Percentiles rank a stretch among this genome's conserved stretches.
These are phyloP conservation scores for Fusarium sp. DNA, from an alignment of 2,329 filamentous ascomycete species.

Conservation along the genomic window DNA sequence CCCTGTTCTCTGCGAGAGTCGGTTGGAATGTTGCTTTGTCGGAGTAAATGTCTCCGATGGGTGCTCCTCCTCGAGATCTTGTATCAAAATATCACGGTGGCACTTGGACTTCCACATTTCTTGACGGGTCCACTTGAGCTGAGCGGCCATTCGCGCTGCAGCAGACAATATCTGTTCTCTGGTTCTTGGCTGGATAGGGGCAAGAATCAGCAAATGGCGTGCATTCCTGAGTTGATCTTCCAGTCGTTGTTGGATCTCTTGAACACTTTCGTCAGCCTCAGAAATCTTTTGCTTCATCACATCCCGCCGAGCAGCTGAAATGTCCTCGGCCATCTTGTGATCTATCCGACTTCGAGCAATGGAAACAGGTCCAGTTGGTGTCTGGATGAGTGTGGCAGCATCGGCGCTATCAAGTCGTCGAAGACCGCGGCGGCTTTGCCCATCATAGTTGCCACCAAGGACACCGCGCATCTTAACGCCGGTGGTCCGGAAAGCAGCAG, in stretches of 20 bases:
- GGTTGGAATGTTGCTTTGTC: constrained; percentile 45
- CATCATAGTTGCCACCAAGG: constrained; percentile 86
- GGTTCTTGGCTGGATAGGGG: constrained; percentile 91
- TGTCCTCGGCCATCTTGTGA: constrained; percentile 85
- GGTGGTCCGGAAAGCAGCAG: constrained; percentile 91
- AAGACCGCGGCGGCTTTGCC: constrained; percentile 79
- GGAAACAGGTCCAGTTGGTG: constrained; percentile 78
- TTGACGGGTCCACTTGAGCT: constrained; percentile 92
- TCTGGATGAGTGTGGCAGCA: constrained; percentile 71
- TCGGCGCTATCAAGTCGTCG: constrained; percentile 76
- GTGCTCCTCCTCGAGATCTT: constrained; percentile 86
- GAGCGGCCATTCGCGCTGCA: constrained; percentile 85
- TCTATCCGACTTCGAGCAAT: constrained; percentile 81
- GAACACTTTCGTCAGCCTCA: constrained; percentile 84
- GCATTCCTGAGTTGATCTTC: constrained; percentile 89
- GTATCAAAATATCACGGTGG: constrained; percentile 86
- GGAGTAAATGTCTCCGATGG: constrained; percentile 43
- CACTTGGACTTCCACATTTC: constrained; percentile 94
- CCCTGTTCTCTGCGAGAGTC: constrained; percentile 41
- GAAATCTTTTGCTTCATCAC: constrained; percentile 86
- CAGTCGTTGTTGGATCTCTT: constrained; percentile 78
- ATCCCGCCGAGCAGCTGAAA: constrained; percentile 82
- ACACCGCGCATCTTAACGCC: constrained; percentile 92
- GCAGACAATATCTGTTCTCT: constrained; percentile 87
- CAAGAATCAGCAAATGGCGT: constrained; percentile 87